Evolutionary conservation across 2,329 filamentous ascomycete species (phyloP).

Genomic region (Ascocoryne sarcoides): DNA sequence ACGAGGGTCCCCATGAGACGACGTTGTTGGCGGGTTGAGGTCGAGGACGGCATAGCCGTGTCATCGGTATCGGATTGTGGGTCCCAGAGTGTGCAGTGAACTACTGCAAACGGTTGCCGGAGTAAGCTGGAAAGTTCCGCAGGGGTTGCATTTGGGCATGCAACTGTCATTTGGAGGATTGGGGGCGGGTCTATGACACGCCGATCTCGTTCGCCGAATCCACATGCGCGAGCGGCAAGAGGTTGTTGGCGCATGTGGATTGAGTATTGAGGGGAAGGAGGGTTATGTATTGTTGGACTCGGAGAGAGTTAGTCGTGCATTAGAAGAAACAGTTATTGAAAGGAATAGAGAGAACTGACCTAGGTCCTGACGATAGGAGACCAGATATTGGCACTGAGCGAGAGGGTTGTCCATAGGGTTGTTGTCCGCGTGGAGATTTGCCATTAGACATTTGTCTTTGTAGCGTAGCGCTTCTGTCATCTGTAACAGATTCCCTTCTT

Average conservation of each 20-base stretch:
- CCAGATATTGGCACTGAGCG: constrained; percentile 20
- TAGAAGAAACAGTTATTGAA: background rate
- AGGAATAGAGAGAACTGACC: constrained; percentile 2
- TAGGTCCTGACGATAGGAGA: constrained; percentile 10
- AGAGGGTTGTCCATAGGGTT: constrained; percentile 1
- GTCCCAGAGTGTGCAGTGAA: constrained; percentile 71
- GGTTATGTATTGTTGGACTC: constrained; percentile 9
- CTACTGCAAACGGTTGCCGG: constrained; percentile 57
- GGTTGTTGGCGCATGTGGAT: constrained; percentile 68
- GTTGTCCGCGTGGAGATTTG: too few relatives aligned
- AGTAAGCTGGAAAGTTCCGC: constrained; percentile 45
- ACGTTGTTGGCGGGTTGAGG: constrained; percentile 60
- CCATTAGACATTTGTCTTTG: too few relatives aligned
- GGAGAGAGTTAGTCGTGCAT: background rate
- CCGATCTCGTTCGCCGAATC: constrained; percentile 74
- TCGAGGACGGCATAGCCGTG: constrained; percentile 52
- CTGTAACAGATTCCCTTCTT: too few relatives aligned
- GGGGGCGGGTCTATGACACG: constrained; percentile 77
- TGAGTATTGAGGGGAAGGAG: constrained; percentile 10
- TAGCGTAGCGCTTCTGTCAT: too few relatives aligned
- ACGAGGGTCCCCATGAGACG: constrained; percentile 74
- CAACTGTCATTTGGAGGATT: constrained; percentile 65
- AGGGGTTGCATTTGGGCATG: constrained; percentile 43
- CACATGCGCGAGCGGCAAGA: constrained; percentile 67
- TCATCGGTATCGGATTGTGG: constrained; percentile 58